Evolutionary conservation across 176 grass and related monocot genomes (phyloP).

Genomic region (Eremochloa ophiuroides): DNA sequence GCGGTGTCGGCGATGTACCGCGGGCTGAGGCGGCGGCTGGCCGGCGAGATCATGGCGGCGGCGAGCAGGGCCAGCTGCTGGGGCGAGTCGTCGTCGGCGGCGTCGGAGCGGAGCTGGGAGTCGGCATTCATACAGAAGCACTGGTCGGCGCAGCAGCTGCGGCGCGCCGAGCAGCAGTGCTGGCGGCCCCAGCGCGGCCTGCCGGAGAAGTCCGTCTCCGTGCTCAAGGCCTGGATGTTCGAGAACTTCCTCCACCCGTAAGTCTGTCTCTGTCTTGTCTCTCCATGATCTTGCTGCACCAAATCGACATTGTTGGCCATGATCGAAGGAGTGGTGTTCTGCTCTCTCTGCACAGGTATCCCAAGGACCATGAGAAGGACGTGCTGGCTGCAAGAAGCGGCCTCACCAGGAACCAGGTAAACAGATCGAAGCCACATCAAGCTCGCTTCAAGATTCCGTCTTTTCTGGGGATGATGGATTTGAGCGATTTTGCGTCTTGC

Average conservation of each 20-base stretch:
- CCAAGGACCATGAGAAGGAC: constrained; percentile 80
- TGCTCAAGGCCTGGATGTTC: constrained; percentile 89
- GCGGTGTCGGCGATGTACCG: constrained; percentile 54
- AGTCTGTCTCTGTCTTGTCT: constrained; percentile 37
- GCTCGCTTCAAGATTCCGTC: neutral
- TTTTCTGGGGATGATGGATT: neutral
- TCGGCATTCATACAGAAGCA: constrained; percentile 67
- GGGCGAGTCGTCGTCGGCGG: constrained; percentile 16
- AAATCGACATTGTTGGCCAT: neutral
- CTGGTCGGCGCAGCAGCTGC: constrained; percentile 52
- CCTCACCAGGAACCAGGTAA: constrained; percentile 77
- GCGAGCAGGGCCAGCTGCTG: neutral
- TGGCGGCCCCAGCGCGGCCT: constrained; percentile 89
- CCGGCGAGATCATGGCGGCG: constrained; percentile 34
- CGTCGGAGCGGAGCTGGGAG: constrained; percentile 41
- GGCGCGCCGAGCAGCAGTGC: constrained; percentile 55
- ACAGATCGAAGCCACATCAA: neutral
- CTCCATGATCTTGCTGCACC: neutral
- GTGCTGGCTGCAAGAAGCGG: constrained; percentile 72
- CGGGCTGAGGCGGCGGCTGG: constrained; percentile 44
- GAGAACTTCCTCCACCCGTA: constrained; percentile 93
- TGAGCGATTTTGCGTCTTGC: neutral
- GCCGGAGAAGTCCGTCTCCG: constrained; percentile 76
- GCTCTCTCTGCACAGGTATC: constrained; percentile 49
- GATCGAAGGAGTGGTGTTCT: neutral